Conservation (phyloP, 129 eudicot genomes). For the Rutidosis leptorrhynchoides region DNA sequence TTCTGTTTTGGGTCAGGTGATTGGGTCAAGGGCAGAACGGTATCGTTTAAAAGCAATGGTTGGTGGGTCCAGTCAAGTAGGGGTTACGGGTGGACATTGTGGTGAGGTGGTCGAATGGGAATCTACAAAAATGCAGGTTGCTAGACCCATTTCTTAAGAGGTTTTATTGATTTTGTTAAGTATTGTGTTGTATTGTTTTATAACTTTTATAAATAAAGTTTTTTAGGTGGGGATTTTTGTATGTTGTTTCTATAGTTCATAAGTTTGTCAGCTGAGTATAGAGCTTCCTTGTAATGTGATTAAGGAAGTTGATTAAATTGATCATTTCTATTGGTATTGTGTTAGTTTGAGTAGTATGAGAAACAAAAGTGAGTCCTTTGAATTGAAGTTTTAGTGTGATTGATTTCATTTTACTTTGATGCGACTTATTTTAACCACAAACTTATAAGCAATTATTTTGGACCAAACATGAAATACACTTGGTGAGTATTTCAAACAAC, state of each 20-base stretch:
- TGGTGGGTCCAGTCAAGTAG: slow-evolving; percentile 24
- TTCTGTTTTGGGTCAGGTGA: slow-evolving; percentile 89
- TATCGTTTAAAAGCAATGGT: slow-evolving; percentile 52
- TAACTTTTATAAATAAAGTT: not conserved
- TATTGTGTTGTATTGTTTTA: not conserved
- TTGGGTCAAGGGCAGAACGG: slow-evolving; percentile 94
- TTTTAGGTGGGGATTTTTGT: not conserved
- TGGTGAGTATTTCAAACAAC: too few relatives aligned
- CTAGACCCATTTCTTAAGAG: slow-evolving; percentile 34
- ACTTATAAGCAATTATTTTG: too few relatives aligned
- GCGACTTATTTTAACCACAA: not conserved
- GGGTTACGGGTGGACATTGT: slow-evolving; percentile 37
- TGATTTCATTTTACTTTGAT: not conserved
- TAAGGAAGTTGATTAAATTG: not conserved
- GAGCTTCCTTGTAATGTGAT: slow-evolving; percentile 10
- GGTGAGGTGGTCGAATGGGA: slow-evolving; percentile 51
- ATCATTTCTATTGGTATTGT: not conserved
- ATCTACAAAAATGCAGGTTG: slow-evolving; percentile 34
- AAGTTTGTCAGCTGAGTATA: not conserved
- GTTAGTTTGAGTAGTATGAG: not conserved
- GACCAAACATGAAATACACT: too few relatives aligned
- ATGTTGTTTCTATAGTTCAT: not conserved
- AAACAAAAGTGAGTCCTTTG: not conserved
- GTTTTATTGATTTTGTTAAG: slow-evolving; percentile 8
- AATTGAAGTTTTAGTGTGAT: not conserved